Percentiles rank a stretch among this genome's conserved stretches.
These are phyloP conservation scores for Arctium minus DNA, from an alignment of 129 eudicot species.

Conservation along the genomic window DNA sequence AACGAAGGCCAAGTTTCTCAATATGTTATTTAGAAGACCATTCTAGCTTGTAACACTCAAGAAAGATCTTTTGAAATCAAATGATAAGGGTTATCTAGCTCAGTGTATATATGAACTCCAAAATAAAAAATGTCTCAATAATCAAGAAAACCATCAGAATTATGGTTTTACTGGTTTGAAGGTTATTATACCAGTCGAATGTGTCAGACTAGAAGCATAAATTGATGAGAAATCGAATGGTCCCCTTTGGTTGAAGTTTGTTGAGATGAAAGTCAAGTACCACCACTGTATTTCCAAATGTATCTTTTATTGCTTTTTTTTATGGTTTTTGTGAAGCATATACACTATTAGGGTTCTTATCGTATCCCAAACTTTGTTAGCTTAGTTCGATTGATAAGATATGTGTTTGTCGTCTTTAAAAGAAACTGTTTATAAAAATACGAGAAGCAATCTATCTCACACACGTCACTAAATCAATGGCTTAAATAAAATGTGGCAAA, in stretches of 20 bases:
- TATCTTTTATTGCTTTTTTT: constrained; percentile 17
- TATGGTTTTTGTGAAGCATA: constrained; percentile 17
- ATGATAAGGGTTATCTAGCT: neutral
- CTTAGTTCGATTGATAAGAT: neutral
- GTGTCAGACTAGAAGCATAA: neutral
- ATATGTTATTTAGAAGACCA: neutral
- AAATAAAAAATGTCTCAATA: neutral
- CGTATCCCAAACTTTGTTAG: neutral
- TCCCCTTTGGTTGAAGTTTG: constrained; percentile 30
- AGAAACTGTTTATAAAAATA: neutral
- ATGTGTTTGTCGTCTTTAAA: neutral
- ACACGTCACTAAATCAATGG: neutral
- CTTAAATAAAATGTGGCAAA: neutral
- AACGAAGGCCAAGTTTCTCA: neutral
- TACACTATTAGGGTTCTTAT: neutral
- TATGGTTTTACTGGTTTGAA: neutral
- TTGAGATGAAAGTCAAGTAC: constrained; percentile 37
- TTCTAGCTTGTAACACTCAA: neutral
- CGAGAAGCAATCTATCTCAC: neutral
- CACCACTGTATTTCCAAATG: constrained; percentile 3
- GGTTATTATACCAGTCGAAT: neutral
- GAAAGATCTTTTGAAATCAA: neutral
- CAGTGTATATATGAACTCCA: neutral
- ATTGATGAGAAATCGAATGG: neutral
- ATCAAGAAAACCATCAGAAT: neutral